Conservation (phyloP, 352 stramenopile genomes). For the Phytophthora pseudosyringae region DNA sequence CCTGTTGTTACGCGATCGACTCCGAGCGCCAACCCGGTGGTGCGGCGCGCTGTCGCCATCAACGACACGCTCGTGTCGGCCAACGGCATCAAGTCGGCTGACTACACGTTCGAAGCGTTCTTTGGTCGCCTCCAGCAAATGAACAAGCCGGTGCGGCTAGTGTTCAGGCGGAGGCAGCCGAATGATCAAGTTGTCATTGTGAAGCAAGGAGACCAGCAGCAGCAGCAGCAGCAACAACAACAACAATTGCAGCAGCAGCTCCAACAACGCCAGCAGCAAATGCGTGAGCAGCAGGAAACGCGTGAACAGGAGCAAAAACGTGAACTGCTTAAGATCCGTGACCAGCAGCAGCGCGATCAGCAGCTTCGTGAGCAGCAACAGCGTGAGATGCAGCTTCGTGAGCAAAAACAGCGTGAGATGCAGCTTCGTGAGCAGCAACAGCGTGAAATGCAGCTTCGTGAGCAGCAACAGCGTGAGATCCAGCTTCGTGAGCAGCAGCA, state of each 20-base stretch:
- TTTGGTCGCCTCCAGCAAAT: conserved; percentile 85
- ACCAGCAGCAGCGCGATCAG: conserved; percentile 31
- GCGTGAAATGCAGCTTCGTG: conserved; percentile 24
- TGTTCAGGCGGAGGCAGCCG: conserved; percentile 60
- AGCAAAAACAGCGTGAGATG: conserved; percentile 17
- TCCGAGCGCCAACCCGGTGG: conserved; percentile 66
- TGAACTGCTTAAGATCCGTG: conserved; percentile 25
- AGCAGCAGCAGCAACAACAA: conserved; percentile 32
- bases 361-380: conserved; percentile 18
- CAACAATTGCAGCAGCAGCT: conserved; percentile 34
- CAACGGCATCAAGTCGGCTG: conserved; percentile 70
- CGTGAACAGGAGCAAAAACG: conserved; percentile 31
- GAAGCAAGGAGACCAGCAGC: conserved; percentile 40
- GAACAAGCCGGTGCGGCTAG: conserved; percentile 82
- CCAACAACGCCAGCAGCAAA: conserved; percentile 35
- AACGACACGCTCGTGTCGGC: conserved; percentile 84
- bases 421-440: conserved; percentile 18
- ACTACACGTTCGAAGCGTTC: conserved; percentile 84
- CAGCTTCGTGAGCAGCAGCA: conserved; percentile 22
- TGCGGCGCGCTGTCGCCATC: conserved; percentile 71
- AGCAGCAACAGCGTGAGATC: conserved; percentile 25
- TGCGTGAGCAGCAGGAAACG: conserved; percentile 25
- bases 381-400: conserved; percentile 8
- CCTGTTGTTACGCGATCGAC: conserved; percentile 84
- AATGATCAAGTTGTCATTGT: conserved; percentile 41